Evolutionary conservation across 331 rosid species (phyloP), one percentile per base, ranked within the genome.

Genomic region (Acacia concinna): DNA sequence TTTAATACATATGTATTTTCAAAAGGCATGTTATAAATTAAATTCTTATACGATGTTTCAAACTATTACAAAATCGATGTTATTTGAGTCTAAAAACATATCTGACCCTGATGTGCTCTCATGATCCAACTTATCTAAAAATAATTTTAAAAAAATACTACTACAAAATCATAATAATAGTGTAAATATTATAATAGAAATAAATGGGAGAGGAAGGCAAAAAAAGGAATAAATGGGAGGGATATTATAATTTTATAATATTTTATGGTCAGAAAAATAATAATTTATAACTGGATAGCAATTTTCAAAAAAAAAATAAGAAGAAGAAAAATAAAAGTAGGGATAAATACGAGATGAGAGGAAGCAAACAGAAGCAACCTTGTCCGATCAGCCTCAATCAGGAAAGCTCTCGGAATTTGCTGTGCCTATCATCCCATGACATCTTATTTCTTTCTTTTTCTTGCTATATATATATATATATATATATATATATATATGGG

Each of bases 341-440:
- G 17, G 46, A 32, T 34, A 27, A 40, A 69, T 51, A 70, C 38
- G n/a, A 60, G 1, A 20, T 3, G 20, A 37, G 30, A 21, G n/a
- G 18, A 54, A 68, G 6, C 56, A 71, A 43, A 63, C 72, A 70
- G 71, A 84, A 80, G 76, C 72, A 9, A 76, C 71, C 49, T 11
- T n/a, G 82, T 80, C 79, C 6, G 14, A 30, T 80, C 79, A 76
- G 76, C 80, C 87, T 6, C 30, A 1, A 23, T 79, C 82, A 40
- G 78, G 56, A 31, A 64, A 47, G 66, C 32, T 78, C 75, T 75
- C 78, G 57, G 71, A 71, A 52, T 80, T 65, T 70, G n/a, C 17
- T 3, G 0, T 56, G 6, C 63, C 63, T 23, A 9, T 23, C 2
- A 21, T 21, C 15, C 4, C 27, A 52, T n/a, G 0, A 20, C 9